phyloP scores from a whole-genome alignment of 805 yeast species.

The Myxozyma neotropica region DNA sequence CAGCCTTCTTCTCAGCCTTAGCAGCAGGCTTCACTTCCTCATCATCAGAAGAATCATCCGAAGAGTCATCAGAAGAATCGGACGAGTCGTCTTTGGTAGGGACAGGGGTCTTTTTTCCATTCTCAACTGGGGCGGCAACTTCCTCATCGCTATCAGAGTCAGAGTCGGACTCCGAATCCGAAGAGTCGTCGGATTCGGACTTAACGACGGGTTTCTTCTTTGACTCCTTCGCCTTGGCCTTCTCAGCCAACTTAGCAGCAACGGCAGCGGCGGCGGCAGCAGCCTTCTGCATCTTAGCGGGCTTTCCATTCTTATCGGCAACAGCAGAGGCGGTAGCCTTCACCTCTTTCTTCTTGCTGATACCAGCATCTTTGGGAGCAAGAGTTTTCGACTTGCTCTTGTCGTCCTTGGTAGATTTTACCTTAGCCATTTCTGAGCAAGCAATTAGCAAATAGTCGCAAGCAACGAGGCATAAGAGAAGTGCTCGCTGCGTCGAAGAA shows the following conservation, averaged over 20 bases:
- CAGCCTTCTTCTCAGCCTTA: conserved; percentile 20
- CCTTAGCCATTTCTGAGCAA: conserved; percentile 23
- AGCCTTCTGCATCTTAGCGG: conserved; percentile 33
- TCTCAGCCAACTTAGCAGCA: conserved; percentile 42
- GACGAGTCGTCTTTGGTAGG: conserved; percentile 36
- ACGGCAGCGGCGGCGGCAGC: conserved; percentile 36
- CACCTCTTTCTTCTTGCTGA: conserved; percentile 34
- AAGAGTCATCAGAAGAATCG: conserved; percentile 39
- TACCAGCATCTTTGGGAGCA: conserved; percentile 34
- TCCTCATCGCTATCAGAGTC: conserved; percentile 38
- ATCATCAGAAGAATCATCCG: conserved; percentile 38
- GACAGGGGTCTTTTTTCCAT: conserved; percentile 19
- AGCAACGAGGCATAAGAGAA: no score
- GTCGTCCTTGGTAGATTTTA: background rate
- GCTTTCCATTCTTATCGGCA: conserved; percentile 33
- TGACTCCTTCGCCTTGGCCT: conserved; percentile 39
- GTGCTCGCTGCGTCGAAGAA: no score
- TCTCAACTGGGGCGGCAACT: conserved; percentile 35
- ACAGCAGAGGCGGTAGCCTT: conserved; percentile 43
- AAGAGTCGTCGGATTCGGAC: conserved; percentile 37
- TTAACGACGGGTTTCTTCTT: conserved; percentile 32
- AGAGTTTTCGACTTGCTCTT: conserved; percentile 26
- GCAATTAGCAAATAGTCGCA: background rate
- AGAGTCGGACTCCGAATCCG: conserved; percentile 41
- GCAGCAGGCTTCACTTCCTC: conserved; percentile 30